Evolutionary conservation across 1,284 basidiomycete species (phyloP).

Genomic region (Ustilago shanxiensis): DNA sequence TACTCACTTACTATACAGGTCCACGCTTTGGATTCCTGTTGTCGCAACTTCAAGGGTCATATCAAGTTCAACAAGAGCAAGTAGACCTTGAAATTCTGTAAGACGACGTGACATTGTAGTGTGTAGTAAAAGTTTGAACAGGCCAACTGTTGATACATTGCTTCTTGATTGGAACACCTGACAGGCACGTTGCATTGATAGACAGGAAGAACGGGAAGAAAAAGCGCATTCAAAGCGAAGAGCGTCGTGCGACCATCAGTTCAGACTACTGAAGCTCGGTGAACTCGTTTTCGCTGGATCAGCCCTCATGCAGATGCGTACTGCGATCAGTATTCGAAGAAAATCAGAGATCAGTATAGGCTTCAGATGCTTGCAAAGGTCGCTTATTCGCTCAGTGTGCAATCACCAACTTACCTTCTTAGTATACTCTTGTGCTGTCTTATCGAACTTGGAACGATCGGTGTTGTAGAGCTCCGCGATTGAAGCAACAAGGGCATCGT

Average conservation of each 20-base stretch:
- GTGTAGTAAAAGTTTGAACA: conserved; percentile 11
- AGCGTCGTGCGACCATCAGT: not conserved
- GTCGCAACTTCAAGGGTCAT: not conserved
- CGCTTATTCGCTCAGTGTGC: not conserved
- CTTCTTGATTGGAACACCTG: conserved; percentile 15
- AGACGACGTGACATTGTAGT: conserved; percentile 1
- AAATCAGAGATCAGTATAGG: not conserved
- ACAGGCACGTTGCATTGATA: not conserved
- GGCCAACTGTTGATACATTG: conserved; percentile 31
- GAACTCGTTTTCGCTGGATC: not conserved
- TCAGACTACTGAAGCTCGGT: not conserved
- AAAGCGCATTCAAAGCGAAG: no score
- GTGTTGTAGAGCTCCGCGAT: conserved; percentile 67
- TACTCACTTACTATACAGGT: not conserved
- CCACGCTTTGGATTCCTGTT: not conserved
- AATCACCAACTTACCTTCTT: conserved; percentile 36
- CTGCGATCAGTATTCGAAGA: conserved; percentile 4
- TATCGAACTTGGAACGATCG: conserved; percentile 59
- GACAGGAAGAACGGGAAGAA: not conserved
- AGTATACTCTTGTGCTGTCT: conserved; percentile 61
- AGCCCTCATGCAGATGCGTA: conserved; percentile 30
- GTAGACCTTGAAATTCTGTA: not conserved
- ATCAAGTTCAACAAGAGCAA: not conserved
- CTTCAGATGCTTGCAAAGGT: not conserved
- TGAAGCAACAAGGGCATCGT: conserved; percentile 66